Evolutionary conservation across 768 basidiomycete species (phyloP).

Genomic region (Rhizopogon vesiculosus): DNA sequence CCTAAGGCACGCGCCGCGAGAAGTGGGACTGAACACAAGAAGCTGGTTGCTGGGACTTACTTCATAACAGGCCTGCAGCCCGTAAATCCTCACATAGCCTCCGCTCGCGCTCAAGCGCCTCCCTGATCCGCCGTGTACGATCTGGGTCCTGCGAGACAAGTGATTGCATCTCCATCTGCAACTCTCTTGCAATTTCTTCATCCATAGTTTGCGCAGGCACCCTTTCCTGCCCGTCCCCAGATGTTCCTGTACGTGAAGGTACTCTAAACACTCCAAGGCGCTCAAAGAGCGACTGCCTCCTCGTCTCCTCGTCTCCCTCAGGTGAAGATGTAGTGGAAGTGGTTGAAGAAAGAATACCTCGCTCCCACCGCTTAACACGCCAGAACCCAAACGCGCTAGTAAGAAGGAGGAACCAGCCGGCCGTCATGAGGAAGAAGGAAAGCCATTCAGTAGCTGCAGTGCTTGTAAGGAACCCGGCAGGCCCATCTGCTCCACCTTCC

Average conservation of each 20-base stretch:
- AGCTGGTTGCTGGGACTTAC: too few species aligned
- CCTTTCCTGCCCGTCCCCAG: constrained; percentile 7
- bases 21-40: too few species aligned
- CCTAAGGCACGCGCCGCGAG: too few species aligned
- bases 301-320: constrained; percentile 17
- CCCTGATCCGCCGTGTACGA: constrained; percentile 36
- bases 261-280: constrained; percentile 20
- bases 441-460: constrained; percentile 89
- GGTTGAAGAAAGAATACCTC: constrained; percentile 58
- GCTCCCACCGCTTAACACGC: constrained; percentile 88
- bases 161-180: neutral
- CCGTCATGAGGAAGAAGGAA: constrained; percentile 91
- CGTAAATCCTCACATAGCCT: constrained; percentile 56
- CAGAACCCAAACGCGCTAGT: constrained; percentile 89
- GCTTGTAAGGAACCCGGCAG: constrained; percentile 33
- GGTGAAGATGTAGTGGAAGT: constrained; percentile 11
- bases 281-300: constrained; percentile 24
- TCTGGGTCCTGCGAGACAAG: constrained; percentile 35
- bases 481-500: neutral
- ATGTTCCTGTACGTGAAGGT: neutral
- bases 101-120: constrained; percentile 49
- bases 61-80: constrained; percentile 57
- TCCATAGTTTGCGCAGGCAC: constrained; percentile 26
- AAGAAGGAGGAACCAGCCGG: constrained; percentile 85
- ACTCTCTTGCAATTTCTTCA: constrained; percentile 4